Evolutionary conservation across 768 basidiomycete species (phyloP).

Genomic region (Auricularia sp.): DNA sequence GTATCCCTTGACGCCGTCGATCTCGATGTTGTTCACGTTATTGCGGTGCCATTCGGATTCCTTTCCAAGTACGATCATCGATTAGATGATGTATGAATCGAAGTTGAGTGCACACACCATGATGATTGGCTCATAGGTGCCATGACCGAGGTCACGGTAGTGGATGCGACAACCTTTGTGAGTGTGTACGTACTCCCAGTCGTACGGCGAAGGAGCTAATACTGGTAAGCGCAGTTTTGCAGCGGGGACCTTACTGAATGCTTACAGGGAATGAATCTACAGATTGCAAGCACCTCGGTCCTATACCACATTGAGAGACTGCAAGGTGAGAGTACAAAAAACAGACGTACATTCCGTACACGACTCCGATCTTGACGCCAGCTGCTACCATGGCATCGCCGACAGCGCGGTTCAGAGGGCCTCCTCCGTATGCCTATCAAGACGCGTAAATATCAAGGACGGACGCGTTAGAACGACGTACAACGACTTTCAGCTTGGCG

Average conservation of each 20-base stretch:
- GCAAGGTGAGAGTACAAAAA: too few relatives aligned
- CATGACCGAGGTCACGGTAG: conserved; percentile 1
- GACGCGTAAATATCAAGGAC: too few relatives aligned
- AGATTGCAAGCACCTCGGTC: neutral
- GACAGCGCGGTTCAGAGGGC: conserved; percentile 15
- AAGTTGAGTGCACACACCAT: neutral
- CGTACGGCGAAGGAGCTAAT: neutral
- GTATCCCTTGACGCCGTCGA: conserved; percentile 23
- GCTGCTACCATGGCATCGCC: conserved; percentile 15
- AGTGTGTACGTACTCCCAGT: neutral
- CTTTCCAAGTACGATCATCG: conserved; percentile 6
- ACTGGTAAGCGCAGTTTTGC: too few relatives aligned
- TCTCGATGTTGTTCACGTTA: conserved; percentile 22
- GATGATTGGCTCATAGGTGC: neutral
- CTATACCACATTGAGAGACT: too few relatives aligned
- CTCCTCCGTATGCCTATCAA: conserved; percentile 21
- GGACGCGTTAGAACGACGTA: neutral
- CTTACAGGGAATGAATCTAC: neutral
- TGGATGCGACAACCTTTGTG: neutral
- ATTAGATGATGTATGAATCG: neutral
- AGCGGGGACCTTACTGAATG: too few relatives aligned
- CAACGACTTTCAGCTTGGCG: neutral
- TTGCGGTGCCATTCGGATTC: conserved; percentile 13
- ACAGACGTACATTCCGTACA: conserved; percentile 3
- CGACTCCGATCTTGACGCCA: conserved; percentile 13